These are phyloP conservation scores for Saccharomycopsis oosterbeekiorum DNA, from an alignment of 805 yeast genomes.

Conservation along the genomic window DNA sequence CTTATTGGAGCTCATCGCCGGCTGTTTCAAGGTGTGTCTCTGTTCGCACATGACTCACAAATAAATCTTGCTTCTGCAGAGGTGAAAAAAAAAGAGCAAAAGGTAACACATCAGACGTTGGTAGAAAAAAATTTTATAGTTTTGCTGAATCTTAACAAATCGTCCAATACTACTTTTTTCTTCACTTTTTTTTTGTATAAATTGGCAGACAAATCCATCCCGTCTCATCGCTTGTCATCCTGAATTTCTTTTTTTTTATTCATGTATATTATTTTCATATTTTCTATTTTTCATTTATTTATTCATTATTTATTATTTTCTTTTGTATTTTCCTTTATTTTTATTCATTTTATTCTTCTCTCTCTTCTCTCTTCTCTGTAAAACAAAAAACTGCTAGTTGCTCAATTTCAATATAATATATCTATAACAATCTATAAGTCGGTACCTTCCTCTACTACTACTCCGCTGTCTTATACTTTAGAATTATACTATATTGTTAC, in stretches of 20 bases:
- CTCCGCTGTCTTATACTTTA: not conserved
- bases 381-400: constrained; percentile 25
- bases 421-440: constrained; percentile 3
- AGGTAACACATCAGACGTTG: not conserved
- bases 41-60: constrained; percentile 1
- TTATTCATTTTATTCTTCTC: constrained; percentile 21
- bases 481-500: not conserved
- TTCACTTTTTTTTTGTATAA: not conserved
- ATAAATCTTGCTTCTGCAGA: not conserved
- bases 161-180: not conserved
- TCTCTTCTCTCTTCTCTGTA: constrained; percentile 34
- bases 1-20: not conserved
- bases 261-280: constrained; percentile 4
- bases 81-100: not conserved
- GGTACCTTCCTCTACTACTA: constrained; percentile 19
- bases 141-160: not conserved
- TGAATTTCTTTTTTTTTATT: not conserved
- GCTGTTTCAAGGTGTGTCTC: not conserved
- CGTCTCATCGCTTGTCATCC: not conserved
- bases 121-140: not conserved
- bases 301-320: constrained; percentile 15
- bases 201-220: not conserved
- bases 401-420: not conserved
- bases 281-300: constrained; percentile 6
- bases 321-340: constrained; percentile 17